These are phyloP conservation scores for Phytopythium mirpurense DNA, from an alignment of 352 stramenopile genomes.

Conservation along the genomic window DNA sequence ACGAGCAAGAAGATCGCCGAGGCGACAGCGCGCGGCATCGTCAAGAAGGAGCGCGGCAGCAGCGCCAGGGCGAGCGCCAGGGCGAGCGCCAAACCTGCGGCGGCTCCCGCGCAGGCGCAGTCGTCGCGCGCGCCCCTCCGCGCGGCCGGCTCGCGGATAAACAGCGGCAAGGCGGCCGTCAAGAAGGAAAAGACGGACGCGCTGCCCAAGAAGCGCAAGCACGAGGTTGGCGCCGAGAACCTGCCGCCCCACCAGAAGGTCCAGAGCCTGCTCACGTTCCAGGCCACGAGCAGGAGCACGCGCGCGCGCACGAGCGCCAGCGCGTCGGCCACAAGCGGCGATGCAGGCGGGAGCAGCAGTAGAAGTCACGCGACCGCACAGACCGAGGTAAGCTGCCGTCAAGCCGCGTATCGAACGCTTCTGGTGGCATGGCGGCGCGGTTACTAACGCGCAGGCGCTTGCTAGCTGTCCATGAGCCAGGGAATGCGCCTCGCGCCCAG, in stretches of 20 bases:
- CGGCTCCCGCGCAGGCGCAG: background rate
- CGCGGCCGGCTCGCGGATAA: constrained; percentile 2
- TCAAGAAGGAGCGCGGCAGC: constrained; percentile 22
- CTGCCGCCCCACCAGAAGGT: constrained; percentile 34
- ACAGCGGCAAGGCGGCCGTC: constrained; percentile 10
- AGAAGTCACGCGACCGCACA: background rate
- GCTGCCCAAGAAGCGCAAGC: constrained; percentile 36
- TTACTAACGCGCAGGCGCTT: no score
- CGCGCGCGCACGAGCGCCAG: constrained; percentile 5
- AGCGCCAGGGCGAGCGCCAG: constrained; percentile 7
- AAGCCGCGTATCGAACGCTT: no score
- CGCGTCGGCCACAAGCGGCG: background rate
- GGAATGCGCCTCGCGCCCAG: constrained; percentile 1
- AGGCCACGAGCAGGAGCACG: constrained; percentile 19
- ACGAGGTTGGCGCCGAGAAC: constrained; percentile 30
- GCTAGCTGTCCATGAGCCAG: constrained; percentile 1
- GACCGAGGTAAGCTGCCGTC: background rate
- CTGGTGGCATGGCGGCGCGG: background rate
- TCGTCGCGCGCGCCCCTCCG: background rate
- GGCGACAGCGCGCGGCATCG: constrained; percentile 3
- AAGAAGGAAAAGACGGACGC: constrained; percentile 39
- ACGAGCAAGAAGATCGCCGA: constrained; percentile 34
- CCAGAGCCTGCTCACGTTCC: constrained; percentile 72
- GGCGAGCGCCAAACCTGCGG: constrained; percentile 19
- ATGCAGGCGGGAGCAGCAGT: constrained; percentile 4